Conservation (phyloP, 116 monocot genomes). For the Thalassia testudinum region DNA sequence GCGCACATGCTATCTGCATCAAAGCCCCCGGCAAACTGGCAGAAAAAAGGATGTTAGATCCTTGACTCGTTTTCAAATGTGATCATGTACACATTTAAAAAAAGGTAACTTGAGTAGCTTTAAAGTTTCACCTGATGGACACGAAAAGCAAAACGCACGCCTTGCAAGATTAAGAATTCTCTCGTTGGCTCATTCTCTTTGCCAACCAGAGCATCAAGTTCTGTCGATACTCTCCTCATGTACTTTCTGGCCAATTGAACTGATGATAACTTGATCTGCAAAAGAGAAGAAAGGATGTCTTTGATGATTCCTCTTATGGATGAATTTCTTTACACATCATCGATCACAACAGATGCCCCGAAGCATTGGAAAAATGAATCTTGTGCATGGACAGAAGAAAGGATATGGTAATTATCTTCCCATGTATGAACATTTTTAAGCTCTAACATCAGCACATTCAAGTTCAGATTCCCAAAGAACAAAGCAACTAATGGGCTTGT, state of each 20-base stretch:
- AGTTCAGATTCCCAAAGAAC: too few species aligned
- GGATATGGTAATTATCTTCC: too few species aligned
- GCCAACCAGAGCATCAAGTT: conserved; percentile 60
- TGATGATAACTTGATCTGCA: conserved; percentile 83
- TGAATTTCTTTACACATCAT: too few species aligned
- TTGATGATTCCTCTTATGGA: too few species aligned
- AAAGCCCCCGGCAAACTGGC: conserved; percentile 92
- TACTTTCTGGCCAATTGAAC: conserved; percentile 89
- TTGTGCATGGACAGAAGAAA: too few species aligned
- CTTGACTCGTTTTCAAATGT: too few species aligned
- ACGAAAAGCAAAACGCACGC: conserved; percentile 88
- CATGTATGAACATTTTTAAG: too few species aligned
- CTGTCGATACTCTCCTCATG: conserved; percentile 85
- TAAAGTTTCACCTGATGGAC: conserved; percentile 66
- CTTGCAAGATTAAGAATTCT: conserved; percentile 85
- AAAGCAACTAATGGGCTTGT: too few species aligned
- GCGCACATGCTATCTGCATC: conserved; percentile 85
- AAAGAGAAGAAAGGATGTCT: background rate
- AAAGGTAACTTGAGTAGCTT: background rate
- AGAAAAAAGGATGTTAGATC: background rate
- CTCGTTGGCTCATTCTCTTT: conserved; percentile 79
- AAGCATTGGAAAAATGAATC: too few species aligned
- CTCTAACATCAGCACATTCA: too few species aligned
- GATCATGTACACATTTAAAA: background rate
- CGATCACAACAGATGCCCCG: too few species aligned